A percentile compares a stretch with the other conserved stretches of the same genome.
phyloP scores from a whole-genome alignment of 177 flowering plant species.

The Vitis hybrid region DNA sequence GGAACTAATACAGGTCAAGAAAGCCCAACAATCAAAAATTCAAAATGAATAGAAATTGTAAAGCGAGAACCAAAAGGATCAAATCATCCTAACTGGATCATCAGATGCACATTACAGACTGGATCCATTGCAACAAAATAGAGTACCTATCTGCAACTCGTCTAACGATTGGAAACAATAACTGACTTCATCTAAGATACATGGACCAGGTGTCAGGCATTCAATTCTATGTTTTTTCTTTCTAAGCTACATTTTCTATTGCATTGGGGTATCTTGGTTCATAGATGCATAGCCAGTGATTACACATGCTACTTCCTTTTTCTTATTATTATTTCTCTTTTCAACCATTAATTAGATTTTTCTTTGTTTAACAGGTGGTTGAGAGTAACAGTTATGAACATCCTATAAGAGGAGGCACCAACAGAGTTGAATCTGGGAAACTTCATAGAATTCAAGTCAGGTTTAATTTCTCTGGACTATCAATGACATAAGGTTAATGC shows the following conservation, averaged over 20 bases:
- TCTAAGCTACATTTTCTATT: neutral
- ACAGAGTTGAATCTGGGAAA: no score
- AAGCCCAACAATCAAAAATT: neutral
- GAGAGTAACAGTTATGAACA: no score
- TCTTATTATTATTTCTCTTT: neutral
- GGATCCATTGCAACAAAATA: no score
- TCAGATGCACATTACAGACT: neutral
- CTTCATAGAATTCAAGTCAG: no score
- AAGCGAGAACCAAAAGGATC: neutral
- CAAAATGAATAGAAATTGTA: neutral
- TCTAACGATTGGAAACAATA: neutral
- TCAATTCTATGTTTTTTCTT: neutral
- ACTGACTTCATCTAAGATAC: neutral
- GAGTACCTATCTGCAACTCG: neutral
- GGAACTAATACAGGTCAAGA: no score
- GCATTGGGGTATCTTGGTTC: neutral
- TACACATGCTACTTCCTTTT: neutral
- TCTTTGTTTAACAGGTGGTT: no score
- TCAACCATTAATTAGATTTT: no score
- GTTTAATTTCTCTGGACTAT: no score
- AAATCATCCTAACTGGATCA: neutral
- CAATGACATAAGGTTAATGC: no score
- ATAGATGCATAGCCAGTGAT: no score
- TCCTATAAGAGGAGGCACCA: no score
- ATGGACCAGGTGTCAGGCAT: neutral